Conservation (phyloP, 495 filamentous ascomycete species). For the Achaetomiella virescens region DNA sequence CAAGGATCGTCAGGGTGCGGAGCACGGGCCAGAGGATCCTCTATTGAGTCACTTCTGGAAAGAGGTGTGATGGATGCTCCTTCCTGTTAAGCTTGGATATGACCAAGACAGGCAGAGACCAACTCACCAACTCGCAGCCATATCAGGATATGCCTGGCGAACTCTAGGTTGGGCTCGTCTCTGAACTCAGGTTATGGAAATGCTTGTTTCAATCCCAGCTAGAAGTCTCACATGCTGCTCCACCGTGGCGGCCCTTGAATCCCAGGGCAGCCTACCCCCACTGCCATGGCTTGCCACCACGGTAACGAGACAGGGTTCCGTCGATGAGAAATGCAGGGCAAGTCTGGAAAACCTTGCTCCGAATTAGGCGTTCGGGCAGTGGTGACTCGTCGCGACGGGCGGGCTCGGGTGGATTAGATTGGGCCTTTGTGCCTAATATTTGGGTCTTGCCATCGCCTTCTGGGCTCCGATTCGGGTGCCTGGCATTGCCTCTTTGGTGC, state of each 20-base stretch:
- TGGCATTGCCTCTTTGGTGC: not conserved
- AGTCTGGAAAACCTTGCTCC: conserved; percentile 25
- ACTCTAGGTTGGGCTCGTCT: no score
- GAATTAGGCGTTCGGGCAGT: conserved; percentile 21
- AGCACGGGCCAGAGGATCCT: conserved; percentile 1
- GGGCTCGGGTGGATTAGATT: not conserved
- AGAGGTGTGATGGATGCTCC: no score
- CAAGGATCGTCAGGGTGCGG: not conserved
- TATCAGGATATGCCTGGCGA: no score
- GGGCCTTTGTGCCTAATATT: not conserved
- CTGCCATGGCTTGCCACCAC: not conserved
- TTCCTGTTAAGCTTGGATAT: no score
- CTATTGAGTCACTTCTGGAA: no score
- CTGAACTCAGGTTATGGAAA: not conserved
- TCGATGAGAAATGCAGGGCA: conserved; percentile 1
- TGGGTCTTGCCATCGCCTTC: not conserved
- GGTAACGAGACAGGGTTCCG: not conserved
- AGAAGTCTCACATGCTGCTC: conserved; percentile 4
- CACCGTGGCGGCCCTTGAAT: conserved; percentile 21
- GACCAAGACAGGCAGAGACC: no score
- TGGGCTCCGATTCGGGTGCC: not conserved
- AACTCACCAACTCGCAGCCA: no score
- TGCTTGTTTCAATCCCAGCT: not conserved
- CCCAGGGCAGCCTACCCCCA: conserved; percentile 4
- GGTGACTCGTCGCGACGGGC: conserved; percentile 11